Conservation (phyloP, 2,329 filamentous ascomycete genomes). For the Penicillium expansum region DNA sequence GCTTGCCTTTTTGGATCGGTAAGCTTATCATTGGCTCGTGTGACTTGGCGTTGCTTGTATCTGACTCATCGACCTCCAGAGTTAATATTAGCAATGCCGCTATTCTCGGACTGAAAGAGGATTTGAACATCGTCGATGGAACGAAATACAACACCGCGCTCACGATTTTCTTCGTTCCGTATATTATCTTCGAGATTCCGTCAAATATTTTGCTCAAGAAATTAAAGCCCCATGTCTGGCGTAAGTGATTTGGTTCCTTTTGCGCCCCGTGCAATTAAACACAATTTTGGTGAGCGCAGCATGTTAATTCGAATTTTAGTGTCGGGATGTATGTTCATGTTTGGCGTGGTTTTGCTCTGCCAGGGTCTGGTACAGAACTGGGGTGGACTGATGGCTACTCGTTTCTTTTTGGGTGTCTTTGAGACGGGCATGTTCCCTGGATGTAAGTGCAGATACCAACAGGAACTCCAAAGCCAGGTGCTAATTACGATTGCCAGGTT, state of each 20-base stretch:
- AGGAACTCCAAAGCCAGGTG: not conserved
- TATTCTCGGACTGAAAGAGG: slow-evolving; percentile 62
- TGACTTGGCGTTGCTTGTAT: not conserved
- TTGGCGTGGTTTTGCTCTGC: slow-evolving; percentile 70
- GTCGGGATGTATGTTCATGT: slow-evolving; percentile 77
- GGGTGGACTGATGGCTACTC: slow-evolving; percentile 69
- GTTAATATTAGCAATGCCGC: slow-evolving; percentile 79
- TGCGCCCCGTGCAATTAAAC: not conserved
- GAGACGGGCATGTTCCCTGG: slow-evolving; percentile 71
- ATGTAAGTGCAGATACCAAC: slow-evolving; percentile 45
- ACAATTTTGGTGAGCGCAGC: not conserved
- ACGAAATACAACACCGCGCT: slow-evolving; percentile 71
- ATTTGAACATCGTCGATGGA: slow-evolving; percentile 56
- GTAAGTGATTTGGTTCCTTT: slow-evolving; percentile 30
- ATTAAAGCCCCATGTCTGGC: slow-evolving; percentile 66
- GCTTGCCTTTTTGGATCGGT: slow-evolving; percentile 63
- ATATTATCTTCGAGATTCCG: slow-evolving; percentile 64
- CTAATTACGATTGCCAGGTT: slow-evolving; percentile 27
- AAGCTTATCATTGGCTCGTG: slow-evolving; percentile 11
- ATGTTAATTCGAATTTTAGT: slow-evolving; percentile 41
- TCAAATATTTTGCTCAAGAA: slow-evolving; percentile 71
- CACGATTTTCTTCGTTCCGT: slow-evolving; percentile 79
- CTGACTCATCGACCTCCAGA: slow-evolving; percentile 34
- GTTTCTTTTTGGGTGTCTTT: slow-evolving; percentile 81
- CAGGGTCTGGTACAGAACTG: slow-evolving; percentile 80